Conservation (phyloP, 2,329 filamentous ascomycete species). For the Paraphaeosphaeria minitans region DNA sequence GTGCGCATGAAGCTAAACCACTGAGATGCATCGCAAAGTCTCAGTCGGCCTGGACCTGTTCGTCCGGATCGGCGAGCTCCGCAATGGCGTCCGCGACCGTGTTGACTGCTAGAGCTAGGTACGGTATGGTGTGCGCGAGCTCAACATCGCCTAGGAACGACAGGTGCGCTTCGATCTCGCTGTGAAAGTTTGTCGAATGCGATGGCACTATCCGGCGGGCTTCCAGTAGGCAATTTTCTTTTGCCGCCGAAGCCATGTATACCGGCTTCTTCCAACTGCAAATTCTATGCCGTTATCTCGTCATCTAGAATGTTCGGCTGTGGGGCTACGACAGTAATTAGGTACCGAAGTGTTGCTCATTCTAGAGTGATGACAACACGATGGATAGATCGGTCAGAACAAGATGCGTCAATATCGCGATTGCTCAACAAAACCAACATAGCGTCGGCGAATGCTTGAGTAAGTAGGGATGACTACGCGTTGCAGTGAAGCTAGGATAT, state of each 20-base stretch:
- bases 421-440: no score
- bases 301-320: constrained; percentile 13
- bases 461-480: not conserved
- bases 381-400: not conserved
- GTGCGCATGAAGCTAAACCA: not conserved
- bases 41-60: constrained; percentile 9
- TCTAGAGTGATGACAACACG: not conserved
- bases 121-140: constrained; percentile 20
- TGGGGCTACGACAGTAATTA: not conserved
- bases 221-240: constrained; percentile 13
- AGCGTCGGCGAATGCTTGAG: not conserved
- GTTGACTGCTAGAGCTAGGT: constrained; percentile 15
- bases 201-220: constrained; percentile 15
- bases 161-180: constrained; percentile 11
- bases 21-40: constrained; percentile 9
- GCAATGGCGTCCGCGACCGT: constrained; percentile 14
- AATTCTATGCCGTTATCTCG: constrained; percentile 17
- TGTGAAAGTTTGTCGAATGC: constrained; percentile 14
- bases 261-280: constrained; percentile 20
- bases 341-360: not conserved
- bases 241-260: constrained; percentile 2
- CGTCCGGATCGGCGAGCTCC: constrained; percentile 7
- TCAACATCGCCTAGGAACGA: constrained; percentile 13
- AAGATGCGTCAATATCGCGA: no score
- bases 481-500: not conserved